Percentiles rank a stretch among this genome's conserved stretches.
These are phyloP conservation scores for Citrullus mucosospermus DNA, from an alignment of 306 rosid genomes.

Conservation along the genomic window DNA sequence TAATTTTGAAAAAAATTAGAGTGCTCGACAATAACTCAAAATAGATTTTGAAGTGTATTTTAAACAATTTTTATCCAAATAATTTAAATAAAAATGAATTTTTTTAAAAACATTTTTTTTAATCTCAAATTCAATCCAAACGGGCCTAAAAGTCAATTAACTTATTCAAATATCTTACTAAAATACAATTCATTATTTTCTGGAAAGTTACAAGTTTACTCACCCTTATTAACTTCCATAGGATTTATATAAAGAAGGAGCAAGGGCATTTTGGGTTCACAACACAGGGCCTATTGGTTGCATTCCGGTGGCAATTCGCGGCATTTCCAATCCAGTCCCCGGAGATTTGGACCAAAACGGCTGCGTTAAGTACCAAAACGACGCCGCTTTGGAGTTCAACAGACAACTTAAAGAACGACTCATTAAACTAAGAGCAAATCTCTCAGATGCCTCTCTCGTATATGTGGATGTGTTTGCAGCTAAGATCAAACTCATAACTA, in stretches of 20 bases:
- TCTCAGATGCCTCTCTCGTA: slow-evolving; percentile 39
- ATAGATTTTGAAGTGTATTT: too few species aligned
- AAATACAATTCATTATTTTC: too few species aligned
- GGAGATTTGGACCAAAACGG: slow-evolving; percentile 36
- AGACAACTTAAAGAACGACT: slow-evolving; percentile 33
- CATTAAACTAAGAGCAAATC: slow-evolving; percentile 24
- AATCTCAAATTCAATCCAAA: too few species aligned
- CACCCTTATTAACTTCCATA: neutral
- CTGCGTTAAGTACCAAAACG: slow-evolving; percentile 42
- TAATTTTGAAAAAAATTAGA: too few species aligned
- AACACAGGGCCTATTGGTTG: slow-evolving; percentile 85
- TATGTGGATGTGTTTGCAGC: slow-evolving; percentile 67
- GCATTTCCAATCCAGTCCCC: slow-evolving; percentile 4
- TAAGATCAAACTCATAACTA: slow-evolving; percentile 39
- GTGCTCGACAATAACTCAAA: too few species aligned
- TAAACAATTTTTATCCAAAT: too few species aligned
- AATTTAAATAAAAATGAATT: too few species aligned
- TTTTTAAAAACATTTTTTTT: too few species aligned
- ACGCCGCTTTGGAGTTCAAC: slow-evolving; percentile 56
- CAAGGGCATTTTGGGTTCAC: slow-evolving; percentile 71
- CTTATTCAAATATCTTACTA: too few species aligned
- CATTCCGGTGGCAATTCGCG: slow-evolving; percentile 31
- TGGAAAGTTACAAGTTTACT: too few species aligned
- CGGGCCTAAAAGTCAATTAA: too few species aligned
- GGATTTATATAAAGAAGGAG: slow-evolving; percentile 42